Evolutionary conservation across 108 stramenopile genomes (phyloP).

Genomic region (Hondaea fermentalgiana): DNA sequence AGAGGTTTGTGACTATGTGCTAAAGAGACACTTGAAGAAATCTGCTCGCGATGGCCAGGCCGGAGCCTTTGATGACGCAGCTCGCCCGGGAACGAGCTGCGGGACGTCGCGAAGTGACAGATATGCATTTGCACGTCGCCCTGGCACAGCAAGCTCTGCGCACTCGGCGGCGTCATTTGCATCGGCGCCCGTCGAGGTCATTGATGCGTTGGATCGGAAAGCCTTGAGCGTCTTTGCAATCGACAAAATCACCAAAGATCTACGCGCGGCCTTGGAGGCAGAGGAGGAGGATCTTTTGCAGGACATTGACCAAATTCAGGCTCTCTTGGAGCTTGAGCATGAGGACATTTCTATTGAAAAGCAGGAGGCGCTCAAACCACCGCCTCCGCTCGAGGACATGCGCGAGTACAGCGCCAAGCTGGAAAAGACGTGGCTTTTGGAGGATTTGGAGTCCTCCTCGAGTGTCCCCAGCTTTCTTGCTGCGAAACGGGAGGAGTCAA

Average conservation of each 20-base stretch:
- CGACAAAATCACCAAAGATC: neutral
- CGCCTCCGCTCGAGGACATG: constrained; percentile 5
- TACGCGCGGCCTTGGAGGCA: neutral
- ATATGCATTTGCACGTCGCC: neutral
- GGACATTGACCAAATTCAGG: neutral
- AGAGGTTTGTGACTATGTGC: neutral
- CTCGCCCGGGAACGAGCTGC: neutral
- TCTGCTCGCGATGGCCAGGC: neutral
- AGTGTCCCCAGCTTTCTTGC: neutral
- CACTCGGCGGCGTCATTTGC: neutral
- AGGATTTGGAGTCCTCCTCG: neutral
- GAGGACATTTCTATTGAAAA: neutral
- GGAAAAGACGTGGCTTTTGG: constrained; percentile 7
- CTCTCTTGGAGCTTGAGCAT: neutral
- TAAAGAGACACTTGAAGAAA: neutral
- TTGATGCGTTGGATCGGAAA: neutral
- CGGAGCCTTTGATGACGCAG: neutral
- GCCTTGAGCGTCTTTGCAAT: neutral
- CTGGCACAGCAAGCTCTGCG: neutral
- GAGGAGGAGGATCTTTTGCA: neutral
- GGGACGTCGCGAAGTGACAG: neutral
- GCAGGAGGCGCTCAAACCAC: neutral
- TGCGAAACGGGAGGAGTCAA: neutral
- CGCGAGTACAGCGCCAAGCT: constrained; percentile 16
- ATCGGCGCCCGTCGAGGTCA: neutral